Conservation (phyloP, 2,329 filamentous ascomycete species). For the Colletotrichum sp. region DNA sequence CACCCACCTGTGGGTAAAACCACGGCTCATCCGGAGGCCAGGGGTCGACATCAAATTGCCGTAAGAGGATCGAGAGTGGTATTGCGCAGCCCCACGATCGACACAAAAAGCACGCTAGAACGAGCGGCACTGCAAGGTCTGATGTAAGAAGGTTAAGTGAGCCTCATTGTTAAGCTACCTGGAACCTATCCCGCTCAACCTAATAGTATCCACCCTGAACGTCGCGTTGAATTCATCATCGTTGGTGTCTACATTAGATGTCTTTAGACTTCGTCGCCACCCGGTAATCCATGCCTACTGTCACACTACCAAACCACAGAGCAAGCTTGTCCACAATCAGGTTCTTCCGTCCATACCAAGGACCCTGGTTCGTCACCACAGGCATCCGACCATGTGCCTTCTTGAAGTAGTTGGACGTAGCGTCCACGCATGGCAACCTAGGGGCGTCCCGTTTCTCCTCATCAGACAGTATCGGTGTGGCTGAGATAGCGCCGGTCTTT, state of each 20-base stretch:
- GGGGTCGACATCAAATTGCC: background rate
- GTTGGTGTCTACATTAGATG: conserved; percentile 8
- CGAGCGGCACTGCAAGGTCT: background rate
- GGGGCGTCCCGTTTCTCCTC: conserved; percentile 19
- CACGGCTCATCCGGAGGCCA: background rate
- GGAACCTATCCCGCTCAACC: background rate
- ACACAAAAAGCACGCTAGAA: background rate
- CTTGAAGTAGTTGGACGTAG: conserved; percentile 36
- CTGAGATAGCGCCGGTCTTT: conserved; percentile 23
- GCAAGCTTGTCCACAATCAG: conserved; percentile 32
- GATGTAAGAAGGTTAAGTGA: background rate
- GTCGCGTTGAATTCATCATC: background rate
- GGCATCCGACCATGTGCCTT: conserved; percentile 39
- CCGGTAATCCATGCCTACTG: conserved; percentile 33
- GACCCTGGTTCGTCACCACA: conserved; percentile 34
- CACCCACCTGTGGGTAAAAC: background rate
- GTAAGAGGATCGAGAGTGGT: background rate
- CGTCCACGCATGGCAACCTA: conserved; percentile 26
- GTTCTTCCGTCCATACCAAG: conserved; percentile 39
- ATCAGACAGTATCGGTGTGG: conserved; percentile 1
- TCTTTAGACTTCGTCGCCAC: conserved; percentile 26
- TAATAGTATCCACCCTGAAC: background rate
- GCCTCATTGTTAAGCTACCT: background rate
- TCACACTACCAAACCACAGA: conserved; percentile 32
- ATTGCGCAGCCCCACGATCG: background rate